phyloP scores from a whole-genome alignment of 805 yeast species.

The Candida hungchunana region DNA sequence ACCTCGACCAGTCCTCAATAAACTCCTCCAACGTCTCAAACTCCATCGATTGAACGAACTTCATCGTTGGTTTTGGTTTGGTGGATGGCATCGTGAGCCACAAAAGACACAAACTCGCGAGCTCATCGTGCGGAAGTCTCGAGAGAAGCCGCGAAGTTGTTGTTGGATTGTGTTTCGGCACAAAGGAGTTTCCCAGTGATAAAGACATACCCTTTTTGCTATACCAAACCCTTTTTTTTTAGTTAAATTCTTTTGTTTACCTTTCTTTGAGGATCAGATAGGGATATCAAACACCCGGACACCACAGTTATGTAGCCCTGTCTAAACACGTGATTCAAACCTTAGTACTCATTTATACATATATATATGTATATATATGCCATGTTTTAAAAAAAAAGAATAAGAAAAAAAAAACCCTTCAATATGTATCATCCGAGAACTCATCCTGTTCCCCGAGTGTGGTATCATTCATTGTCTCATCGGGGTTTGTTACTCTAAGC shows the following conservation, averaged over 20 bases:
- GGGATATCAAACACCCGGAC: too few species aligned
- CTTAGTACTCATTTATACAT: not conserved
- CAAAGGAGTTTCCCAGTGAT: conserved; percentile 20
- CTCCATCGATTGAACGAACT: conserved; percentile 9
- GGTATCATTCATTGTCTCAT: conserved; percentile 22
- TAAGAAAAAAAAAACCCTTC: too few species aligned
- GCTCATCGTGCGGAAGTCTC: conserved; percentile 19
- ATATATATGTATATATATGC: not conserved
- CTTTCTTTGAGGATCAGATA: too few species aligned
- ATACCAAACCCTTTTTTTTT: too few species aligned
- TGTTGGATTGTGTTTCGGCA: conserved; percentile 16
- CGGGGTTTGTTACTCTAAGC: conserved; percentile 49
- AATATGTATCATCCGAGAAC: not conserved
- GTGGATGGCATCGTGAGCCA: conserved; percentile 24
- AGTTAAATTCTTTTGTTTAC: too few species aligned
- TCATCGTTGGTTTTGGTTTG: conserved; percentile 15
- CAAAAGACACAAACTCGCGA: conserved; percentile 20
- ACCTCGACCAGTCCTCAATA: conserved; percentile 7
- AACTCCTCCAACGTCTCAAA: conserved; percentile 7
- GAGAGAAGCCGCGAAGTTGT: conserved; percentile 14
- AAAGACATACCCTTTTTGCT: conserved; percentile 4
- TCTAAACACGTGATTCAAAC: too few species aligned
- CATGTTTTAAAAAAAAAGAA: not conserved
- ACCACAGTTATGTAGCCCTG: too few species aligned
- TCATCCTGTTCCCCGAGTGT: conserved; percentile 3